A percentile compares a stretch with the other conserved stretches of the same genome.
Evolutionary conservation across 257 asterid genomes (phyloP).

Genomic region (Solanum pinnatisectum): DNA sequence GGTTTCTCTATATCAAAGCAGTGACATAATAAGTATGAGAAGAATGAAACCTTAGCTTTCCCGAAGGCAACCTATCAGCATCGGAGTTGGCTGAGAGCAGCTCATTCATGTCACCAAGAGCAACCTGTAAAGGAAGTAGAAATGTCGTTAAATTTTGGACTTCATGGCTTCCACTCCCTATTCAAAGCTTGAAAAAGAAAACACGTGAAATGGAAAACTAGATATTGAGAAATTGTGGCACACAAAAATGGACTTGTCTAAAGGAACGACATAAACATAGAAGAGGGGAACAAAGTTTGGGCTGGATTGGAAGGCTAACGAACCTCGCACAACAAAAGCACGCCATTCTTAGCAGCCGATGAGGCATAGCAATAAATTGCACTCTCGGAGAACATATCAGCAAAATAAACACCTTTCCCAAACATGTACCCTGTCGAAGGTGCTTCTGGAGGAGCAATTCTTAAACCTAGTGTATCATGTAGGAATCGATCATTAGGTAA

Average conservation of each 20-base stretch:
- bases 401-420: background rate
- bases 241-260: background rate
- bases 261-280: background rate
- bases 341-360: background rate
- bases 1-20: background rate
- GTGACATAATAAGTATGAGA: background rate
- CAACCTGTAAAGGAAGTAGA: background rate
- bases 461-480: background rate
- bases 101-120: background rate
- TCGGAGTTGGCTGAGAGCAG: background rate
- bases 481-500: background rate
- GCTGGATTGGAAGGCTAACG: background rate
- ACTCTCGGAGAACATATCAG: background rate
- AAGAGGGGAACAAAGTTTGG: background rate
- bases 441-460: background rate
- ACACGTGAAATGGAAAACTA: background rate
- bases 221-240: background rate
- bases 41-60: conserved; percentile 64
- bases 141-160: background rate
- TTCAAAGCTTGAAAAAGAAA: background rate
- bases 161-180: background rate
- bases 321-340: background rate
- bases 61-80: conserved; percentile 1
- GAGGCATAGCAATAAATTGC: background rate
- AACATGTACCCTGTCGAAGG: background rate